Conservation (phyloP, 1,284 basidiomycete species). For the Moesziomyces antarcticus region DNA sequence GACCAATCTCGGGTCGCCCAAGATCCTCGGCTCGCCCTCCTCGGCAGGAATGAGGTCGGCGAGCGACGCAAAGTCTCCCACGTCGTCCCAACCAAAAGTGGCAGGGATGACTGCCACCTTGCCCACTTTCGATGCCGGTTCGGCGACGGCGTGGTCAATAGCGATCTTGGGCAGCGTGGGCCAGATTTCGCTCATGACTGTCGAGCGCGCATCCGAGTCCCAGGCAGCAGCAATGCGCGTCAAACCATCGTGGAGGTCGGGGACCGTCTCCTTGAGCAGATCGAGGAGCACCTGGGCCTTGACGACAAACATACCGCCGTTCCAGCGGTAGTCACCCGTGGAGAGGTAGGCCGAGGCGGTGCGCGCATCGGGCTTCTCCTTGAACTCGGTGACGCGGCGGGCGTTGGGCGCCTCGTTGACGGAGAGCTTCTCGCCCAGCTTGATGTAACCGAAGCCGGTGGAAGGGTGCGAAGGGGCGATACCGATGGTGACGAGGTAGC, state of each 20-base stretch:
- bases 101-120: conserved; percentile 67
- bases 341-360: conserved; percentile 64
- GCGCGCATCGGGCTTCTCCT: conserved; percentile 67
- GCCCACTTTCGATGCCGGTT: conserved; percentile 64
- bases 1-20: conserved; percentile 62
- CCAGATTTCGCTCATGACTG: conserved; percentile 59
- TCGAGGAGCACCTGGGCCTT: conserved; percentile 61
- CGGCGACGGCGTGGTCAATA: conserved; percentile 67
- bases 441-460: conserved; percentile 68
- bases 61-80: conserved; percentile 65
- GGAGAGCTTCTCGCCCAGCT: conserved; percentile 62
- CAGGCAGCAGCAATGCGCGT: conserved; percentile 59
- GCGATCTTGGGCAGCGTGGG: conserved; percentile 66
- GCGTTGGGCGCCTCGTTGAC: conserved; percentile 63
- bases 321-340: conserved; percentile 67
- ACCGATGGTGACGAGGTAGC: conserved; percentile 67
- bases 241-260: conserved; percentile 62
- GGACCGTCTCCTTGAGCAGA: conserved; percentile 56
- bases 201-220: conserved; percentile 51
- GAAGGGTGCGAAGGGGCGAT: conserved; percentile 67
- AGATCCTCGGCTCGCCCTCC: conserved; percentile 64
- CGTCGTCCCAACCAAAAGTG: conserved; percentile 68
- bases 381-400: conserved; percentile 65
- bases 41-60: conserved; percentile 67
- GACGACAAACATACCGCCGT: conserved; percentile 68